phyloP scores from a whole-genome alignment of 192 early-diverging fungal genomes.

The Backusella macrospora region DNA sequence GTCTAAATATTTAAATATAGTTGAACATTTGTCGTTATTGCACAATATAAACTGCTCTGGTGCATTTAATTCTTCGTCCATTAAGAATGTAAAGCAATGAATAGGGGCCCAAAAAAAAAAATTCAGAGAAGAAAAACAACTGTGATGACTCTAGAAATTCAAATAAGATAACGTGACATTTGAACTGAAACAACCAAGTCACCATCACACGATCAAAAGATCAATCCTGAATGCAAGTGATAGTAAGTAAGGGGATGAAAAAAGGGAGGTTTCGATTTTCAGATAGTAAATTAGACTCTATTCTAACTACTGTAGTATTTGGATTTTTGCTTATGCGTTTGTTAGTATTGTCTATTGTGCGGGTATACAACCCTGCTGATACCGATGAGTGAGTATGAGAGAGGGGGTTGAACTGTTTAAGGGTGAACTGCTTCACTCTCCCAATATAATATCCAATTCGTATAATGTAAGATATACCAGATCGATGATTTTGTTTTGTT shows the following conservation, averaged over 20 bases:
- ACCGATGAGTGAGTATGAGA: background rate
- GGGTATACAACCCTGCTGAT: background rate
- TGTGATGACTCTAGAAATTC: background rate
- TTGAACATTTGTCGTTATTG: slow-evolving; percentile 30
- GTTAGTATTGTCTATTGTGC: background rate
- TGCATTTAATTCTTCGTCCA: slow-evolving; percentile 21
- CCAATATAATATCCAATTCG: background rate
- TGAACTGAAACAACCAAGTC: background rate
- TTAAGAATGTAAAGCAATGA: background rate
- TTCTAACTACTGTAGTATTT: no score
- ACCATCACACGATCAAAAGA: slow-evolving; percentile 3
- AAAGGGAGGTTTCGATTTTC: background rate
- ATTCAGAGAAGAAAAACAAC: background rate
- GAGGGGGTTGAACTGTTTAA: background rate
- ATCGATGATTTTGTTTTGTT: background rate
- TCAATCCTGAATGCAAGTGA: background rate
- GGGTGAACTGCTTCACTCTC: slow-evolving; percentile 13
- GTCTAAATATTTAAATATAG: slow-evolving; percentile 31
- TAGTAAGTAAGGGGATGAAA: background rate
- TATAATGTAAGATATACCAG: background rate
- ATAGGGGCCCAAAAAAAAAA: slow-evolving; percentile 12
- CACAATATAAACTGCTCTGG: slow-evolving; percentile 22
- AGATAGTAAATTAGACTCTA: background rate
- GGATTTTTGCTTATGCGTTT: background rate
- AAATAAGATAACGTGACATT: slow-evolving; percentile 1